Evolutionary conservation across 176 grass and related monocot species (phyloP).

Genomic region (Cymbopogon citratus): DNA sequence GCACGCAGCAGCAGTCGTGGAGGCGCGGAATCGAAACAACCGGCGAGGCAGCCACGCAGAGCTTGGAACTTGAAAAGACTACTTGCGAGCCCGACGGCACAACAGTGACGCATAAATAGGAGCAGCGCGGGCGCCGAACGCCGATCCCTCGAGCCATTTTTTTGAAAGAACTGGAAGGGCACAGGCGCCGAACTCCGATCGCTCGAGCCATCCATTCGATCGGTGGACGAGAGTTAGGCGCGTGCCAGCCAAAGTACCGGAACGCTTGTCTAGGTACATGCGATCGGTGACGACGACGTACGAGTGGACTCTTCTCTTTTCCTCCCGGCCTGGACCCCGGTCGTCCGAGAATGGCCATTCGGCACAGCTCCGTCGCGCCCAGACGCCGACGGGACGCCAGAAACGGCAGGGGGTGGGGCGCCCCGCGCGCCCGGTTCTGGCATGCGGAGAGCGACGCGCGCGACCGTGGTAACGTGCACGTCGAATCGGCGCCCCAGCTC

Average conservation of each 20-base stretch:
- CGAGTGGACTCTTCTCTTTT: not conserved
- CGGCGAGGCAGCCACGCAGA: not conserved
- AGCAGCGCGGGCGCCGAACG: not conserved
- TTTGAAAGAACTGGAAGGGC: too few relatives aligned
- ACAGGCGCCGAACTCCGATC: too few relatives aligned
- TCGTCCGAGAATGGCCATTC: conserved; percentile 9
- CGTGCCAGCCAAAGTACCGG: too few relatives aligned
- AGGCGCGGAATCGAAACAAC: not conserved
- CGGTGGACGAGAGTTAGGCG: too few relatives aligned
- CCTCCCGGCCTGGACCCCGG: not conserved
- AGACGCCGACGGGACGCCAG: conserved; percentile 12
- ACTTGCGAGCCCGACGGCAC: not conserved
- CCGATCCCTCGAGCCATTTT: too few relatives aligned
- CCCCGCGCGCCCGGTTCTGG: not conserved
- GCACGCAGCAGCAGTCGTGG: too few relatives aligned
- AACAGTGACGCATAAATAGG: conserved; percentile 22
- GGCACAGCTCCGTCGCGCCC: not conserved
- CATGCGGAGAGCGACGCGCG: conserved; percentile 18
- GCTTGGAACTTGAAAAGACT: not conserved
- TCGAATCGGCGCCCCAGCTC: not conserved
- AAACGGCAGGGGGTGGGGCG: not conserved
- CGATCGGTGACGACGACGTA: too few relatives aligned
- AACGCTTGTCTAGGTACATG: too few relatives aligned
- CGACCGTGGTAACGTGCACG: conserved; percentile 12
- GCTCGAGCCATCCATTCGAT: not conserved